These are phyloP conservation scores for Colletotrichum lini DNA, from an alignment of 2,329 filamentous ascomycete genomes.

Conservation along the genomic window DNA sequence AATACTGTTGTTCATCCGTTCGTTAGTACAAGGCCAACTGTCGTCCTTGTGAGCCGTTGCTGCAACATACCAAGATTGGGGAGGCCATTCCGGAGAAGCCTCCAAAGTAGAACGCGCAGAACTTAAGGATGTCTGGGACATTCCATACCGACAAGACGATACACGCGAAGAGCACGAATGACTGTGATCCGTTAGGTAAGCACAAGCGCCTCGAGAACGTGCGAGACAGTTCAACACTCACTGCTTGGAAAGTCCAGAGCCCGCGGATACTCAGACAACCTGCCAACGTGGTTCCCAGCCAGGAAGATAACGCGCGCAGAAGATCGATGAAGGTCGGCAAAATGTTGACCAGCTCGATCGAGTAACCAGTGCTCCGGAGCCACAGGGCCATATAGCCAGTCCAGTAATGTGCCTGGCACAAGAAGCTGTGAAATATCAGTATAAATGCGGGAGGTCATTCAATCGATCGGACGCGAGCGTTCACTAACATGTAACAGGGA, in stretches of 20 bases:
- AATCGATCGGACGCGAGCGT: rapidly evolving
- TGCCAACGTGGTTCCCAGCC: conserved; percentile 49
- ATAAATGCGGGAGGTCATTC: neutral
- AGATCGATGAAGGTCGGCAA: conserved; percentile 47
- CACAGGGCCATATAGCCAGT: conserved; percentile 44
- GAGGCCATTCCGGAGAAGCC: conserved; percentile 51
- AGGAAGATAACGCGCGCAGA: conserved; percentile 47
- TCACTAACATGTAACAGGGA: conserved; percentile 42
- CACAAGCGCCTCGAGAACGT: rapidly evolving
- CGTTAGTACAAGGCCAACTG: neutral
- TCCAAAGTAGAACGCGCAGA: conserved; percentile 50
- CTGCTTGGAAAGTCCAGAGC: conserved; percentile 48
- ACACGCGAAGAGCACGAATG: conserved; percentile 47
- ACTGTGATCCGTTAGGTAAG: conserved; percentile 6
- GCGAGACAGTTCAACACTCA: neutral
- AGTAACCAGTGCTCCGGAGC: conserved; percentile 39
- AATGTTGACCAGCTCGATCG: conserved; percentile 40
- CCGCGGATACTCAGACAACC: conserved; percentile 48
- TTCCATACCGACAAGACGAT: conserved; percentile 50
- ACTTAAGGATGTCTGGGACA: conserved; percentile 49
- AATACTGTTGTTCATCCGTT: conserved; percentile 42
- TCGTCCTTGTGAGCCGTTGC: neutral
- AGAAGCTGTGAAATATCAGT: conserved; percentile 36
- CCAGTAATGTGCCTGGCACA: conserved; percentile 46
- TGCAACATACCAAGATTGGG: conserved; percentile 44